These are phyloP conservation scores for Piper longum DNA, from an alignment of 164 flowering plant species.

Conservation along the genomic window DNA sequence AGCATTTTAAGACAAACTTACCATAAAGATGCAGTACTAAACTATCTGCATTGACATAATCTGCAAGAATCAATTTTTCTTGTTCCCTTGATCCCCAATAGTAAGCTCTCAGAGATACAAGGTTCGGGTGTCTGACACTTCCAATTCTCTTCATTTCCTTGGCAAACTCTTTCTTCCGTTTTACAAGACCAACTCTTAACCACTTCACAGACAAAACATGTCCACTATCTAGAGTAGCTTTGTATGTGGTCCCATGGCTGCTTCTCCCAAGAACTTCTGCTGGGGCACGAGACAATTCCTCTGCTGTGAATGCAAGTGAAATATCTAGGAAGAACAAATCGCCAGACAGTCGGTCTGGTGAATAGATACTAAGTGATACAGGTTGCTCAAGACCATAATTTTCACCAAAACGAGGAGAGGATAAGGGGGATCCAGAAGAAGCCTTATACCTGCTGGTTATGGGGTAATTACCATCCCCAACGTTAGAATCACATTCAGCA, in stretches of 20 bases:
- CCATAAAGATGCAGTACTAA: conserved; percentile 90
- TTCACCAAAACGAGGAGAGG: conserved; percentile 57
- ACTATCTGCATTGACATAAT: conserved; percentile 70
- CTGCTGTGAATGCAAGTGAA: conserved; percentile 72
- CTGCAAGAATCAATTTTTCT: conserved; percentile 78
- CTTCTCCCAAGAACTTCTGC: conserved; percentile 99
- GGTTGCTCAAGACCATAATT: conserved; percentile 39
- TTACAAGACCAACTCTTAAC: conserved; percentile 86
- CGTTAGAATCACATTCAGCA: conserved; percentile 32
- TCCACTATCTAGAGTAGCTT: conserved; percentile 74
- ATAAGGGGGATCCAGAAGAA: conserved; percentile 66
- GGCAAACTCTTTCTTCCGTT: conserved; percentile 77
- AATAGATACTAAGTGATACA: conserved; percentile 61
- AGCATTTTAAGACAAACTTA: conserved; percentile 18
- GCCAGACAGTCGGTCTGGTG: conserved; percentile 94
- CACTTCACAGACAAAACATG: conserved; percentile 89
- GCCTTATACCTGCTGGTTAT: conserved; percentile 52
- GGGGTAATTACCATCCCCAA: conserved; percentile 25
- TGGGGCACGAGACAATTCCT: conserved; percentile 88
- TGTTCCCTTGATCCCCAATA: conserved; percentile 99
- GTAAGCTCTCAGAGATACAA: conserved; percentile 72
- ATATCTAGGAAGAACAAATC: conserved; percentile 67
- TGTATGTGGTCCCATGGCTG: conserved; percentile 91
- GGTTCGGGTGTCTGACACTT: conserved; percentile 54
- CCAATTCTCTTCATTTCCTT: conserved; percentile 86